Conservation (phyloP, 2,329 filamentous ascomycete genomes). For the Scedosporium dehoogii region DNA sequence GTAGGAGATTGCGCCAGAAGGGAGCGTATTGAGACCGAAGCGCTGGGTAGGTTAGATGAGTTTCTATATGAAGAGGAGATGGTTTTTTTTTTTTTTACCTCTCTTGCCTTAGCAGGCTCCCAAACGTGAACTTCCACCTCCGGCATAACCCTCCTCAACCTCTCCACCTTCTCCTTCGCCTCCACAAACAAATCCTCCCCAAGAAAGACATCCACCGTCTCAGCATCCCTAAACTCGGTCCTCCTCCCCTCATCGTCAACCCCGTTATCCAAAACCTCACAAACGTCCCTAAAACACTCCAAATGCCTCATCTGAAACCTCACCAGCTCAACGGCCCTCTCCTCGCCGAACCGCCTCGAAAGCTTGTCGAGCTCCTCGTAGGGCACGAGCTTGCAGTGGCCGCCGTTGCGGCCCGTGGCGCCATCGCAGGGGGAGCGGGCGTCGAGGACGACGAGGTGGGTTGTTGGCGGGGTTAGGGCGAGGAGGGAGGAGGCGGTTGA, state of each 20-base stretch:
- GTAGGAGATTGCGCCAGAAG: constrained; percentile 33
- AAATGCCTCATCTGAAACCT: constrained; percentile 35
- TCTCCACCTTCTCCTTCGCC: constrained; percentile 20
- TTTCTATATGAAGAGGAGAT: too few relatives aligned
- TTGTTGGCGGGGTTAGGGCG: not conserved
- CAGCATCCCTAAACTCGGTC: constrained; percentile 32
- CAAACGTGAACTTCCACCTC: constrained; percentile 26
- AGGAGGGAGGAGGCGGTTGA: constrained; percentile 2
- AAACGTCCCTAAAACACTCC: constrained; percentile 26
- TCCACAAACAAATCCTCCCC: constrained; percentile 24
- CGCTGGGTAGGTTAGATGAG: constrained; percentile 14
- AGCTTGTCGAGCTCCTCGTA: constrained; percentile 29
- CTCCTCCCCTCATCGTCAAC: constrained; percentile 15
- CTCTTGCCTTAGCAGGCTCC: constrained; percentile 21
- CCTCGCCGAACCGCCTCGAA: constrained; percentile 18
- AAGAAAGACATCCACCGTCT: constrained; percentile 36
- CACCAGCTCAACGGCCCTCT: constrained; percentile 28
- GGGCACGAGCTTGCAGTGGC: constrained; percentile 20
- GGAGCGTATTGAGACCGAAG: constrained; percentile 24
- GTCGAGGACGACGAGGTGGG: constrained; percentile 14
- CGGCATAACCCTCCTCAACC: constrained; percentile 26
- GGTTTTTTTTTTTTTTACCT: too few relatives aligned
- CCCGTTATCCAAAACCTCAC: constrained; percentile 10
- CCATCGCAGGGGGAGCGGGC: constrained; percentile 18
- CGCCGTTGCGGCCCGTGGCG: constrained; percentile 21